Evolutionary conservation across 371 early-diverging fungal genomes (phyloP), one percentile per base, ranked within the genome.

Genomic region (Rhizopus delemar): DNA sequence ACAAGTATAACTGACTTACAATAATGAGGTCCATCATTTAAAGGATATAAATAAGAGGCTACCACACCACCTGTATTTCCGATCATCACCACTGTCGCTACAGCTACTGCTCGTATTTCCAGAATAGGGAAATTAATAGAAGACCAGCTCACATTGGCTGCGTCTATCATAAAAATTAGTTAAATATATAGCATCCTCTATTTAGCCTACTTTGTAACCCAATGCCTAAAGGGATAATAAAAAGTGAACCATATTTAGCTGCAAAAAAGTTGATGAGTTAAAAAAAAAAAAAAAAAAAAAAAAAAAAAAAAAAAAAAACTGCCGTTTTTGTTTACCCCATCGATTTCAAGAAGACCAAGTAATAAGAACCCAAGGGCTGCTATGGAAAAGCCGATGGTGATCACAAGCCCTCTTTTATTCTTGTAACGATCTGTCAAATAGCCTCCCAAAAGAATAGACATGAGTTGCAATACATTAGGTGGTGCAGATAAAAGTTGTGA

Each of bases 401-500:
- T 59, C 48, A 74, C 16, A 8, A 52, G 15, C 13, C 62, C 64
- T n/a, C 71, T 54, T 38, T 59, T 70, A 29, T 61, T 60, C 11
- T 56, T 53, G 46, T 58, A 71, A 22, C 41, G 63, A 35, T 74
- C 75, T 8, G 67, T 46, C 22, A 69, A 16, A 51, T 50, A 69
- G 0, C 75, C 75, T 5, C 69, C 69, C 4, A 59, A 2, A 0
- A 74, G 41, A 34, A 62, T 59, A 33, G 53, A 46, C 8, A 71
- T 32, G 5, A 61, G 39, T 29, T 55, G 61, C 9, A 68, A 28
- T 2, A 73, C 49, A 51, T 63, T 60, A 2, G 78, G 78, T 29
- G 78, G 78, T 1, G 78, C 78, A 8, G 75, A 66, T 34, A 78
- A 56, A 3, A 78, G 51, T 15, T 78, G 78, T 7, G 78, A 70